Conservation (phyloP, 2,329 filamentous ascomycete genomes). For the Sodiomyces alkalinus region DNA sequence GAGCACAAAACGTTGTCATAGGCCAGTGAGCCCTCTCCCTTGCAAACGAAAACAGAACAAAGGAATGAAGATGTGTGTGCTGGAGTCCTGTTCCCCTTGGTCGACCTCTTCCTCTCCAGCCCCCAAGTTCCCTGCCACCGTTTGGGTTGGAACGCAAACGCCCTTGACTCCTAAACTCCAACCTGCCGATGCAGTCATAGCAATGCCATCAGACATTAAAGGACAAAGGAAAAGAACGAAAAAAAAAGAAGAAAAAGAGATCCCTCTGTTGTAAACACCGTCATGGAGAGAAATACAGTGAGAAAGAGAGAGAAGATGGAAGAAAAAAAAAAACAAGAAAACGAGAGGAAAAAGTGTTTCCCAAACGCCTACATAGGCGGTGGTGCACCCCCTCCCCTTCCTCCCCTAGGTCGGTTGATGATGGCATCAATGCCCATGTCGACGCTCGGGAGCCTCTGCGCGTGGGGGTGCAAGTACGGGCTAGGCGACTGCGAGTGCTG, state of each 20-base stretch:
- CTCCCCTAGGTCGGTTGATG: slow-evolving; percentile 34
- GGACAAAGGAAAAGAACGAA: slow-evolving; percentile 3
- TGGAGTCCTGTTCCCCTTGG: not conserved
- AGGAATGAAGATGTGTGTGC: not conserved
- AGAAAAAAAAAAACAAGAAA: too few species aligned
- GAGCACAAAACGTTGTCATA: too few species aligned
- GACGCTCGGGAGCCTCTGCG: slow-evolving; percentile 34
- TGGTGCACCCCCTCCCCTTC: slow-evolving; percentile 11
- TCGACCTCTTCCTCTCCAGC: too few species aligned
- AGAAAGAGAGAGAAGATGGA: not conserved
- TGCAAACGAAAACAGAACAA: too few species aligned
- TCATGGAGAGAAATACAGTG: not conserved
- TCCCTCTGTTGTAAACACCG: not conserved
- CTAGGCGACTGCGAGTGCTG: slow-evolving; percentile 12
- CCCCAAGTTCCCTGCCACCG: too few species aligned
- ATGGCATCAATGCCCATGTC: slow-evolving; percentile 48
- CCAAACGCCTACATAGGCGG: slow-evolving; percentile 3
- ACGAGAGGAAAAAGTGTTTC: not conserved
- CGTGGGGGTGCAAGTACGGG: slow-evolving; percentile 14
- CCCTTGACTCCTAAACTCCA: too few species aligned
- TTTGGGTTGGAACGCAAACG: too few species aligned
- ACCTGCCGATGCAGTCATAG: too few species aligned
- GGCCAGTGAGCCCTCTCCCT: too few species aligned
- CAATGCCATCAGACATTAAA: not conserved
- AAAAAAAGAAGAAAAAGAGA: slow-evolving; percentile 1